Conservation (phyloP, 2,329 filamentous ascomycete species). For the Blumeria hordei region DNA sequence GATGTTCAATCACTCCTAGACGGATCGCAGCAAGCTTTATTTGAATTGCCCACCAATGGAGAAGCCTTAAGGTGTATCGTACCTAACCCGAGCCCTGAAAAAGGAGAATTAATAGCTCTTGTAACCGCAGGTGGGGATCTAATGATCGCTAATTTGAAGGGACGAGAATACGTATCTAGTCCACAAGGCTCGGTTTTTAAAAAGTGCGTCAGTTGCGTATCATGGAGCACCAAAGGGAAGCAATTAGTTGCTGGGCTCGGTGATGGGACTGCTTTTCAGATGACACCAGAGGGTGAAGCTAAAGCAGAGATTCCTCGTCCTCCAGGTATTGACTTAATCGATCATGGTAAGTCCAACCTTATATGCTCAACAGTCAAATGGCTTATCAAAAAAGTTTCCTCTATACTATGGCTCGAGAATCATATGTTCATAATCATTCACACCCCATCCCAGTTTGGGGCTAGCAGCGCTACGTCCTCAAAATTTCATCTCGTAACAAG, state of each 20-base stretch:
- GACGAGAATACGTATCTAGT: constrained; percentile 30
- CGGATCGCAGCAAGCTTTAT: constrained; percentile 39
- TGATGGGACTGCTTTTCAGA: constrained; percentile 58
- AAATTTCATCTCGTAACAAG: constrained; percentile 62
- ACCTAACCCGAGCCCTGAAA: constrained; percentile 57
- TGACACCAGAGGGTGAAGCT: constrained; percentile 55
- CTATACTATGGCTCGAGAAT: constrained; percentile 73
- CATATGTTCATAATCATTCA: constrained; percentile 63
- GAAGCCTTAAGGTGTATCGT: constrained; percentile 47
- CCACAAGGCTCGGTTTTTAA: constrained; percentile 42
- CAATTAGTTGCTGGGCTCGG: constrained; percentile 70
- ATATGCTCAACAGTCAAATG: constrained; percentile 2
- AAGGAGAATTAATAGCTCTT: constrained; percentile 52
- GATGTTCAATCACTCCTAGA: constrained; percentile 43
- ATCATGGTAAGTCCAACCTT: constrained; percentile 33
- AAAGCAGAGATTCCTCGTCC: constrained; percentile 64
- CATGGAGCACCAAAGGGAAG: constrained; percentile 86
- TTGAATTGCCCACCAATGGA: constrained; percentile 56
- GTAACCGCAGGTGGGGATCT: constrained; percentile 63
- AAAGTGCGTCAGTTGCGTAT: constrained; percentile 54
- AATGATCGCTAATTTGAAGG: constrained; percentile 58
- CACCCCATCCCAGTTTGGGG: constrained; percentile 35
- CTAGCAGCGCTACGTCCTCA: constrained; percentile 30
- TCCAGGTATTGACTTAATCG: constrained; percentile 34
- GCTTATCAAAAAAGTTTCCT: constrained; percentile 34